phyloP scores from a whole-genome alignment of 345 rosid species.

The Populus deltoides region DNA sequence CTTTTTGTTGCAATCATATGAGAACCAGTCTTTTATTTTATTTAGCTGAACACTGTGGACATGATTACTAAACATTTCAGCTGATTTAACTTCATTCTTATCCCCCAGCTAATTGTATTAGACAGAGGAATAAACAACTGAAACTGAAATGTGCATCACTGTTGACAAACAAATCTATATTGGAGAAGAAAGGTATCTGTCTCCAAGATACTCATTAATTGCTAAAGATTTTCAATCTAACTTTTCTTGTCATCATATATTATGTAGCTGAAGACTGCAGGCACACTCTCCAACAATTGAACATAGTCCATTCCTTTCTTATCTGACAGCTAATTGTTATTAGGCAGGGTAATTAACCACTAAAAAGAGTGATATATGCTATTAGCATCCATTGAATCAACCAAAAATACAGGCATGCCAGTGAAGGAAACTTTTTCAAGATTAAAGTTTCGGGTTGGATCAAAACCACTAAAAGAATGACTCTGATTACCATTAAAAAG shows the following conservation, averaged over 20 bases:
- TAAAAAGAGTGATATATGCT: background rate
- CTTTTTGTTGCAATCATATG: too few species aligned
- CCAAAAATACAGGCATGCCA: background rate
- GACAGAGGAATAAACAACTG: too few species aligned
- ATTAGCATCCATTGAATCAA: background rate
- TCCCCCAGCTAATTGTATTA: too few species aligned
- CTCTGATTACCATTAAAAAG: background rate
- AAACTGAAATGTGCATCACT: too few species aligned
- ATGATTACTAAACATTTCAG: too few species aligned
- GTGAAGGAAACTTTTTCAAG: background rate
- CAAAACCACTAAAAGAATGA: background rate
- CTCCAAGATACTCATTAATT: background rate
- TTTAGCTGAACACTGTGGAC: too few species aligned
- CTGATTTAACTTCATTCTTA: too few species aligned
- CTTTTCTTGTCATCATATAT: background rate
- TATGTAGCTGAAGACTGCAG: background rate
- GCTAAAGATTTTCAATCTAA: background rate
- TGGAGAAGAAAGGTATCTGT: background rate
- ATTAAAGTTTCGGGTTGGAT: background rate
- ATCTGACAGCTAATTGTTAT: background rate
- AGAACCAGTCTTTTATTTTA: too few species aligned
- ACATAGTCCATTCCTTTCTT: background rate
- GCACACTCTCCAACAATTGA: background rate
- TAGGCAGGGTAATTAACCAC: background rate
- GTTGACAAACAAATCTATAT: background rate